A percentile compares a stretch with the other conserved stretches of the same genome.
Evolutionary conservation across 208 protist genomes (phyloP).

Genomic region (Leishmania amazonensis): DNA sequence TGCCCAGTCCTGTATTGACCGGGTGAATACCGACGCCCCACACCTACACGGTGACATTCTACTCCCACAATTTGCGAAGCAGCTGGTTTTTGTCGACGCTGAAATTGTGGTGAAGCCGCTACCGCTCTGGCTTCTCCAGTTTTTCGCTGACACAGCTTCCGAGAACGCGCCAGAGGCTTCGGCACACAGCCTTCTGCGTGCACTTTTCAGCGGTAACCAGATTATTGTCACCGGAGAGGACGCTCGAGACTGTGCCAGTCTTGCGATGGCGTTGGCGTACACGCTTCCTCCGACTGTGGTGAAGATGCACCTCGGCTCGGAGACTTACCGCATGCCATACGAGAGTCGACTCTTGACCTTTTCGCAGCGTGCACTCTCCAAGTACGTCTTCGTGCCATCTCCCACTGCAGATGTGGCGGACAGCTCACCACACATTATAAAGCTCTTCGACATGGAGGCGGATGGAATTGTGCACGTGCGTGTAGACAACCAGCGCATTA

Average conservation of each 20-base stretch:
- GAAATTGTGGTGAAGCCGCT: conserved; percentile 55
- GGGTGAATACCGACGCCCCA: conserved; percentile 15
- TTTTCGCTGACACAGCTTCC: conserved; percentile 23
- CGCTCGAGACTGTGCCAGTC: conserved; percentile 44
- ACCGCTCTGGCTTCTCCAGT: conserved; percentile 62
- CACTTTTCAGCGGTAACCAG: conserved; percentile 76
- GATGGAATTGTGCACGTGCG: conserved; percentile 44
- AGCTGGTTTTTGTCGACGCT: conserved; percentile 13
- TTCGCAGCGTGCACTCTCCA: conserved; percentile 16
- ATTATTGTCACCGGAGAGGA: conserved; percentile 58
- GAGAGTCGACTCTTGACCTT: conserved; percentile 58
- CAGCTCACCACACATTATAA: not conserved
- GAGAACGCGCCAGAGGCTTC: not conserved
- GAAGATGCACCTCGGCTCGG: conserved; percentile 34
- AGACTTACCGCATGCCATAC: conserved; percentile 75
- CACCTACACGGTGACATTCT: conserved; percentile 23
- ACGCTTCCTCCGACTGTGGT: conserved; percentile 55
- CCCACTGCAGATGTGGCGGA: not conserved
- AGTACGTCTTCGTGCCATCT: conserved; percentile 8
- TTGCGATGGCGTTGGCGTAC: conserved; percentile 58
- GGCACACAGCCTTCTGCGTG: conserved; percentile 47
- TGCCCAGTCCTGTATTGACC: conserved; percentile 26
- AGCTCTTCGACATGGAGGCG: conserved; percentile 29
- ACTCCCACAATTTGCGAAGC: conserved; percentile 30
- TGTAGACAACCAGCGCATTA: conserved; percentile 27